A percentile compares a stretch with the other conserved stretches of the same genome.
Evolutionary conservation across 192 early-diverging fungal species (phyloP).

Genomic region (Backusella luteola): DNA sequence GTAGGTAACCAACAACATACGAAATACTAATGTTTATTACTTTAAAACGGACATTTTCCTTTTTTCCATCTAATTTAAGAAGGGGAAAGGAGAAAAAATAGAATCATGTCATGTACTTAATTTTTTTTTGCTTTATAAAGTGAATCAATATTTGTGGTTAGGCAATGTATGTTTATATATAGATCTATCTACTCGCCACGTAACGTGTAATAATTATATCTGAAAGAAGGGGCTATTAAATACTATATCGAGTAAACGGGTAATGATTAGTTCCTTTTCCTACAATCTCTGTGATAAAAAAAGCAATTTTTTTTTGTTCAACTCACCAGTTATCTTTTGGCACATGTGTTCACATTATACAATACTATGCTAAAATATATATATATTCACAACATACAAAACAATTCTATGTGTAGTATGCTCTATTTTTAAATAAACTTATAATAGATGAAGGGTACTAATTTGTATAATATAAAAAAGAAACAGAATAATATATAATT

Average conservation of each 20-base stretch:
- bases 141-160: neutral
- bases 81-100: neutral
- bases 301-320: neutral
- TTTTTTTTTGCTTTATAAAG: neutral
- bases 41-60: neutral
- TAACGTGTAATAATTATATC: neutral
- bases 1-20: neutral
- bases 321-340: neutral
- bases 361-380: no score
- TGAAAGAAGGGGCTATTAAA: neutral
- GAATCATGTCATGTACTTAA: neutral
- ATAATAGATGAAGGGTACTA: neutral
- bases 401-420: neutral
- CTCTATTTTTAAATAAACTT: neutral
- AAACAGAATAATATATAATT: neutral
- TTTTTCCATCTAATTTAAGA: neutral
- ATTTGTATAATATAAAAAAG: neutral
- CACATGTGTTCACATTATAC: no score
- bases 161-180: neutral
- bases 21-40: neutral
- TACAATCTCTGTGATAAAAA: neutral
- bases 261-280: neutral
- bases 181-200: neutral
- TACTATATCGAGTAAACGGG: neutral
- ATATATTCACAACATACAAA: no score